A percentile compares a stretch with the other conserved stretches of the same genome.
Evolutionary conservation across 1,284 basidiomycete species (phyloP).

Genomic region (Cryptococcus amylolentus): DNA sequence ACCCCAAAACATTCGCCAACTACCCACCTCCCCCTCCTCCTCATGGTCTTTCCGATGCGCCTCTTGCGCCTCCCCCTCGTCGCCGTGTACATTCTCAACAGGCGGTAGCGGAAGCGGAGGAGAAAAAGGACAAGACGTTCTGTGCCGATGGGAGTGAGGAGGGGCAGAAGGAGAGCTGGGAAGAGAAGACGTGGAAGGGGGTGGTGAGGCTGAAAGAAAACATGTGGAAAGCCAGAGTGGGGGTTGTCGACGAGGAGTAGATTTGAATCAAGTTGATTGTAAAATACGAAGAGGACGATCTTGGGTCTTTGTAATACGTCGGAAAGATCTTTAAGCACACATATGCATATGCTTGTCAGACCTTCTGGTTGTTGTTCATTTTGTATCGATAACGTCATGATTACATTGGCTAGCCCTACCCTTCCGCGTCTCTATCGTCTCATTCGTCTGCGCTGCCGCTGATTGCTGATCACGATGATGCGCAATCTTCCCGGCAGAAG

Average conservation of each 20-base stretch:
- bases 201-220: slow-evolving; percentile 74
- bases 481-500: too few relatives aligned
- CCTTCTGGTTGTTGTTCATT: too few relatives aligned
- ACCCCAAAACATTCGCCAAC: not conserved
- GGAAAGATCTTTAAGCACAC: too few relatives aligned
- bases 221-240: slow-evolving; percentile 84
- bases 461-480: too few relatives aligned
- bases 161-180: slow-evolving; percentile 67
- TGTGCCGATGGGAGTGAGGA: slow-evolving; percentile 15
- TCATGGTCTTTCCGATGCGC: not conserved
- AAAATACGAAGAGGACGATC: too few relatives aligned
- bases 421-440: too few relatives aligned
- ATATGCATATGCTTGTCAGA: too few relatives aligned
- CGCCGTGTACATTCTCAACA: slow-evolving; percentile 23
- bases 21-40: not conserved
- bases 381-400: too few relatives aligned
- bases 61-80: not conserved
- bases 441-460: too few relatives aligned
- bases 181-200: slow-evolving; percentile 84
- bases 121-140: slow-evolving; percentile 13
- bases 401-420: too few relatives aligned
- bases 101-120: slow-evolving; percentile 19
- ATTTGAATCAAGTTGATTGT: not conserved
- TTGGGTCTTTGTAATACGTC: too few relatives aligned
- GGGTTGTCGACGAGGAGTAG: slow-evolving; percentile 52